Evolutionary conservation across 257 asterid species (phyloP), one percentile per base, ranked within the genome.

Genomic region (Jacaranda copaia): DNA sequence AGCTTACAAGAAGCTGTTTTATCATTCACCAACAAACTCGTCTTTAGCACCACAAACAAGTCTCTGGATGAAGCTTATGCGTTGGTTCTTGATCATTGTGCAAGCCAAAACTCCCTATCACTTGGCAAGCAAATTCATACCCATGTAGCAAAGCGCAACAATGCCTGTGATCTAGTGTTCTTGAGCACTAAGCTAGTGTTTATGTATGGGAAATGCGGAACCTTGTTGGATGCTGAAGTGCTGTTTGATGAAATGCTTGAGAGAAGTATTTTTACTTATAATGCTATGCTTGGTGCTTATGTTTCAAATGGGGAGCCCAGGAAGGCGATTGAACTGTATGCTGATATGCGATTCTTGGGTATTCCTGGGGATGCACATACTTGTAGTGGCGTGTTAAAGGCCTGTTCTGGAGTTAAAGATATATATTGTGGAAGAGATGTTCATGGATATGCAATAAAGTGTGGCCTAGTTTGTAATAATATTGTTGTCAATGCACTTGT

Each of bases 241-340:
- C n/a, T 91, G 91, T 95, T 93, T 42, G 97, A 88, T 66, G 85
- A 84, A 82, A 90, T 95, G 94, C 79, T 18, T 39, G 87, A 89
- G 13, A 85, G 88, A 81, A 89, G 82, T 64, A 48, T 89, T 56
- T 95, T 90, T 51, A 83, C 98, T 12, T 91, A 91, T 87, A 93
- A 95, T 76, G 98, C 94, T 25, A 88, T 91, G 85, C 80, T 91
- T 77, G 97, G 98, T 65, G 98, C 97, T 70, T 93, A 80, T 66
- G 84, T 88, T 39, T 73, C 87, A 4, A 85, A 83, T 59, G 85
- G 83, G 46, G 81, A 84, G 68, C 81, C 85, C 42, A 16, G 71
- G 62, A 60, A 48, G 81, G 97, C 96, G 32, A 76, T 94, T 71
- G 81, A 82, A 79, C 68, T 92, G 70, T 92, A 87, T 19, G 72